These are phyloP conservation scores for Solanum arcanum DNA, from an alignment of 257 asterid species.

Conservation along the genomic window DNA sequence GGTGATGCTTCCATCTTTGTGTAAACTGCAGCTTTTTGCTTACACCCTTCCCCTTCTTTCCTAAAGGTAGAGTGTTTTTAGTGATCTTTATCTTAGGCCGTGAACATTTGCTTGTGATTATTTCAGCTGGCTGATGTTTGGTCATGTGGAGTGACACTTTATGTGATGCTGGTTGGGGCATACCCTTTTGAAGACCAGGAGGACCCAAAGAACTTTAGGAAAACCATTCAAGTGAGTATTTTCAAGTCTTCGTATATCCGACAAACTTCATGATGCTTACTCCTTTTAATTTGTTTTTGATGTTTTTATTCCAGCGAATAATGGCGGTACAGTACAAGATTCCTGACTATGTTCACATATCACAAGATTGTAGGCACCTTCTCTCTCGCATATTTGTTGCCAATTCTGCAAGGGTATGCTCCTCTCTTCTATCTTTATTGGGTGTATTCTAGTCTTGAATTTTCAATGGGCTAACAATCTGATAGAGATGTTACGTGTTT, in stretches of 20 bases:
- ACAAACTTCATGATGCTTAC: background rate
- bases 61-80: background rate
- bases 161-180: conserved; percentile 80
- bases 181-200: conserved; percentile 76
- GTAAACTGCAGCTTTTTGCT: background rate
- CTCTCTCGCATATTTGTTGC: conserved; percentile 77
- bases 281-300: background rate
- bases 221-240: conserved; percentile 57
- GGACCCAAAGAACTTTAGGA: conserved; percentile 69
- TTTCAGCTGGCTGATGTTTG: conserved; percentile 72
- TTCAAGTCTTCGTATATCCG: background rate
- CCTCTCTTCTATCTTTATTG: background rate
- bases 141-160: conserved; percentile 80
- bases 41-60: background rate
- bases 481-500: background rate
- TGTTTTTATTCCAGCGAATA: conserved; percentile 48
- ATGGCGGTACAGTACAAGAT: conserved; percentile 74
- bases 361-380: conserved; percentile 80
- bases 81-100: background rate
- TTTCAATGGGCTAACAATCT: background rate
- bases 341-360: conserved; percentile 79
- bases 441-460: background rate
- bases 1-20: background rate
- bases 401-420: conserved; percentile 43
- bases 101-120: background rate